A percentile compares a stretch with the other conserved stretches of the same genome.
Evolutionary conservation across 805 yeast genomes (phyloP).

Genomic region (Candida multigemmis): DNA sequence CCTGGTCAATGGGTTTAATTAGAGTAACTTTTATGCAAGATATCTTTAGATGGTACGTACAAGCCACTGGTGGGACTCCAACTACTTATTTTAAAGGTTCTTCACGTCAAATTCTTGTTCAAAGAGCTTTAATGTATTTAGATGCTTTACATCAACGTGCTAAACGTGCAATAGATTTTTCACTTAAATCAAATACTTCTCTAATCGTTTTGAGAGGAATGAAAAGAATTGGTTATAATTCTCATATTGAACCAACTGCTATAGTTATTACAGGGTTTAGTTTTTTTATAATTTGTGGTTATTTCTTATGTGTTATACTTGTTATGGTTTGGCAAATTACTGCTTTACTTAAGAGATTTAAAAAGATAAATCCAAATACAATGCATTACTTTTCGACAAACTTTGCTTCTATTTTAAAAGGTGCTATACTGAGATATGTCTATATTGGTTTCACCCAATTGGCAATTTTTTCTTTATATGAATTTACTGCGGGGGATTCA

Average conservation of each 20-base stretch:
- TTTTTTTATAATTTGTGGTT: slow-evolving; percentile 71
- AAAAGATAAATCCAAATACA: slow-evolving; percentile 41
- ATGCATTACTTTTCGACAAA: slow-evolving; percentile 42
- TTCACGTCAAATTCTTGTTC: slow-evolving; percentile 64
- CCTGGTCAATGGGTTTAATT: slow-evolving; percentile 93
- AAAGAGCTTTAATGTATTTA: slow-evolving; percentile 42
- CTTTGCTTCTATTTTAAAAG: slow-evolving; percentile 61
- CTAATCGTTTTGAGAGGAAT: slow-evolving; percentile 79
- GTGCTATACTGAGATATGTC: slow-evolving; percentile 68
- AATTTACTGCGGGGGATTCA: slow-evolving; percentile 72
- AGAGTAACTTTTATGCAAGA: slow-evolving; percentile 74
- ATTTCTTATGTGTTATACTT: slow-evolving; percentile 56
- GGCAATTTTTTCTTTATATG: slow-evolving; percentile 76
- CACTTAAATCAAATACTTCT: slow-evolving; percentile 43
- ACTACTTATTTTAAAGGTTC: slow-evolving; percentile 53
- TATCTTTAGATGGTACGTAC: slow-evolving; percentile 77
- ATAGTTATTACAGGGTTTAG: slow-evolving; percentile 84
- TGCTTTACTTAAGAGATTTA: slow-evolving; percentile 36
- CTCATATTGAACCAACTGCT: slow-evolving; percentile 74
- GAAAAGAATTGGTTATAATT: slow-evolving; percentile 68
- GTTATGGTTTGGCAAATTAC: slow-evolving; percentile 44
- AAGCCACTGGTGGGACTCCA: slow-evolving; percentile 85
- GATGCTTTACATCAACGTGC: slow-evolving; percentile 12
- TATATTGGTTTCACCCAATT: slow-evolving; percentile 83
- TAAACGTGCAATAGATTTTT: slow-evolving; percentile 22